Evolutionary conservation across 1,139 yeast species (phyloP).

Genomic region (Lipomyces yarrowii): DNA sequence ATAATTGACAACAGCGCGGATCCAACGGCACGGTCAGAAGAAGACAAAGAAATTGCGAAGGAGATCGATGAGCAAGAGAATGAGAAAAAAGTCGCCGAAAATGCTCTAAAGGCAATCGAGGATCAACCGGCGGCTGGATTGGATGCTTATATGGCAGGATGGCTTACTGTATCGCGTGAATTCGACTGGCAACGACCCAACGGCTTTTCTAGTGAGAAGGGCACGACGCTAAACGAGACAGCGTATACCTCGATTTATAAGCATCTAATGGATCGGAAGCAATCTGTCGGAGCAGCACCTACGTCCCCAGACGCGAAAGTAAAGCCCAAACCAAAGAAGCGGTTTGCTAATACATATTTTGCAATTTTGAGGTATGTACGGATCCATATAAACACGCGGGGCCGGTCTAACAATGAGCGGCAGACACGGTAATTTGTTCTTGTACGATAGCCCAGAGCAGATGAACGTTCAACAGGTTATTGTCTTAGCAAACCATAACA

Average conservation of each 20-base stretch:
- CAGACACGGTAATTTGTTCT: slow-evolving; percentile 82
- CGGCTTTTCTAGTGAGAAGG: slow-evolving; percentile 38
- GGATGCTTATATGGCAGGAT: slow-evolving; percentile 68
- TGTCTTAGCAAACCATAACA: slow-evolving; percentile 68
- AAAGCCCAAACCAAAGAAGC: slow-evolving; percentile 23
- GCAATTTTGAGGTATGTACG: slow-evolving; percentile 41
- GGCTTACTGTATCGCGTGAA: slow-evolving; percentile 82
- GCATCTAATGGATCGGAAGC: slow-evolving; percentile 49
- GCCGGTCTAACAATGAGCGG: not conserved
- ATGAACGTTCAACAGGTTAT: slow-evolving; percentile 77
- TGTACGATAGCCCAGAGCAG: slow-evolving; percentile 69
- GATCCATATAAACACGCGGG: not conserved
- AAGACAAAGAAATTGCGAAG: slow-evolving; percentile 34
- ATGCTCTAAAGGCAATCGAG: slow-evolving; percentile 45
- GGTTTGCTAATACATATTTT: slow-evolving; percentile 37
- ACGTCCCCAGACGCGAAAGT: slow-evolving; percentile 22
- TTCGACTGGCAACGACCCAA: slow-evolving; percentile 53
- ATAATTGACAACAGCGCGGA: not conserved
- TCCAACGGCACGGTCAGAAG: slow-evolving; percentile 1
- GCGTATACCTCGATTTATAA: slow-evolving; percentile 65
- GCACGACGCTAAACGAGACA: slow-evolving; percentile 49
- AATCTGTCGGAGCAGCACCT: slow-evolving; percentile 28
- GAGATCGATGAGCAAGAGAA: slow-evolving; percentile 36
- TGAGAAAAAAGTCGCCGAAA: slow-evolving; percentile 20
- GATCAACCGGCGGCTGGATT: slow-evolving; percentile 63